phyloP scores from a whole-genome alignment of 768 basidiomycete genomes.

The Mycena pura region DNA sequence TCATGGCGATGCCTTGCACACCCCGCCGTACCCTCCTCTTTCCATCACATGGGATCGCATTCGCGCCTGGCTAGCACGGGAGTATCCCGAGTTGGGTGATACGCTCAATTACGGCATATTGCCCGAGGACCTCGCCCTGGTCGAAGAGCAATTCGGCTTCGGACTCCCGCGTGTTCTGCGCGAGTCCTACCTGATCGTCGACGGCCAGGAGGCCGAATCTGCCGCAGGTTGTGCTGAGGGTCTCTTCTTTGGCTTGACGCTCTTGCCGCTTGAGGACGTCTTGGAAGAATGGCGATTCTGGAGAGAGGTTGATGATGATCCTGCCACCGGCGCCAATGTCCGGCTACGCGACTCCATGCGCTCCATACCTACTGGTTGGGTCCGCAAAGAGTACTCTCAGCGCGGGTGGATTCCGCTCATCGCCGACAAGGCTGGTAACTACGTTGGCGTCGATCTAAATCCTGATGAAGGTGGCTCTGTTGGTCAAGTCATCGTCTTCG shows the following conservation, averaged over 20 bases:
- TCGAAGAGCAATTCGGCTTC: conserved; percentile 87
- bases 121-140: conserved; percentile 76
- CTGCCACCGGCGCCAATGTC: conserved; percentile 80
- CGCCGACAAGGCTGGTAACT: conserved; percentile 94
- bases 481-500: conserved; percentile 98
- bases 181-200: conserved; percentile 86
- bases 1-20: conserved; percentile 55
- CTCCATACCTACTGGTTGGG: conserved; percentile 89
- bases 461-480: conserved; percentile 76
- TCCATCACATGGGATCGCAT: conserved; percentile 84
- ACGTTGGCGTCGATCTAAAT: conserved; percentile 93
- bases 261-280: conserved; percentile 91
- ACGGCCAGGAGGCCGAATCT: conserved; percentile 94
- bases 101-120: conserved; percentile 93
- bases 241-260: conserved; percentile 93
- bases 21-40: conserved; percentile 77
- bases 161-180: conserved; percentile 85
- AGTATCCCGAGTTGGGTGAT: conserved; percentile 95
- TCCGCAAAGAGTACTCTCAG: conserved; percentile 88
- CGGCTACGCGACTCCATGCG: conserved; percentile 79
- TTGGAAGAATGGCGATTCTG: conserved; percentile 96
- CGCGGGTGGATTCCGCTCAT: conserved; percentile 97
- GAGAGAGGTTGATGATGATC: conserved; percentile 92
- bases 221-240: conserved; percentile 89
- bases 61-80: conserved; percentile 77